These are phyloP conservation scores for Talaromyces ruber DNA, from an alignment of 495 filamentous ascomycete genomes.

Conservation along the genomic window DNA sequence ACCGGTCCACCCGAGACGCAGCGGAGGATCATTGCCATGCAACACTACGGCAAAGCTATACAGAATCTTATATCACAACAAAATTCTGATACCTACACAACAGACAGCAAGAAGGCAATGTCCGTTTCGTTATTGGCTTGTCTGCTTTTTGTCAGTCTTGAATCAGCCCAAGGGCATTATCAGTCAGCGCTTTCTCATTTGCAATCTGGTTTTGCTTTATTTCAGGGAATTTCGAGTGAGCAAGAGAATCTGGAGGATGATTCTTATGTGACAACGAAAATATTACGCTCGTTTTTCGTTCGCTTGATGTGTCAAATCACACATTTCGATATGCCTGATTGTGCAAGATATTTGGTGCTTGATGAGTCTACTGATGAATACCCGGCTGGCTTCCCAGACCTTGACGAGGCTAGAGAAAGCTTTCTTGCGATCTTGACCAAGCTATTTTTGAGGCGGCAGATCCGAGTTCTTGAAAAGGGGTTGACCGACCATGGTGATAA, in stretches of 20 bases:
- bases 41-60: constrained; percentile 44
- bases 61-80: constrained; percentile 7
- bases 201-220: constrained; percentile 12
- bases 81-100: not conserved
- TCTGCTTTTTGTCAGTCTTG: constrained; percentile 42
- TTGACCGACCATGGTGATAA: not conserved
- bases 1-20: constrained; percentile 18
- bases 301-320: constrained; percentile 3
- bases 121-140: constrained; percentile 39
- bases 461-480: not conserved
- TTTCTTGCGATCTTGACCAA: not conserved
- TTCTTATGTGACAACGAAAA: not conserved
- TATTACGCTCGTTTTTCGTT: constrained; percentile 1
- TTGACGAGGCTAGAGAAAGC: not conserved
- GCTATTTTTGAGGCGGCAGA: not conserved
- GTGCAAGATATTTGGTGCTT: constrained; percentile 1
- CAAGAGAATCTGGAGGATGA: not conserved
- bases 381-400: not conserved
- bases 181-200: constrained; percentile 16
- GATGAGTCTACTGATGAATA: not conserved
- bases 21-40: constrained; percentile 23
- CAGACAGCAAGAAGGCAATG: not conserved
- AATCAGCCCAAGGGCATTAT: constrained; percentile 20
- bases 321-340: not conserved
- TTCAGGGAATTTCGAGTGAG: constrained; percentile 7